Evolutionary conservation across 2,329 filamentous ascomycete species (phyloP), one percentile per base, ranked within the genome.

Genomic region (Malbranchea cinnamomea): DNA sequence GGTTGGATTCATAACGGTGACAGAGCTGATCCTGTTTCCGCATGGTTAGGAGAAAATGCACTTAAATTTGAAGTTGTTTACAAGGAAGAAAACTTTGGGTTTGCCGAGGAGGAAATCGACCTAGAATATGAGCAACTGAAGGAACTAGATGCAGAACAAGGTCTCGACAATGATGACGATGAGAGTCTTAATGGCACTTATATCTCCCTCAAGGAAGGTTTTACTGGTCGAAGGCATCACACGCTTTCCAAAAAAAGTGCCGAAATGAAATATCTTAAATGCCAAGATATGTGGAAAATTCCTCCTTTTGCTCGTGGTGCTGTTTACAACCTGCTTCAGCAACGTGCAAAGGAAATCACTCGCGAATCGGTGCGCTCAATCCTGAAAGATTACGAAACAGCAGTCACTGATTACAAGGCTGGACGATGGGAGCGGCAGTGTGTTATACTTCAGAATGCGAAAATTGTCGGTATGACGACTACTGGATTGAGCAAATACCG

Each of bases 401-500:
- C 60, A 3, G 67, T 67, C 17, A 54, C 56, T 7, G 57, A 71
- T 9, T 52, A 71, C 5, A 71, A 68, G 29, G 62, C 68, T 12
- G 65, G 65, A 10, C 65, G 60, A 15, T 77, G 67, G 62, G 65
- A 74, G 34, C 59, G 62, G 20, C 69, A 82, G 35, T 53, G 65
- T 6, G 54, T 67, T 13, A 61, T 81, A 14, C 54, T 87, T 3
- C 67, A 68, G 19, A 68, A 68, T 29, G 58, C 67, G 4, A 68
- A 63, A 32, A 48, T 78, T 15, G 63, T 78, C 30, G 73, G 73
- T 6, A 65, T 75, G 60, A 92, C 83, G 0, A 84, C 78, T 0
- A 91, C 83, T 0, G 81, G 82, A 1, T 48, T 91, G 6, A 76
- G 74, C 51, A 91, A 91, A 42, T 87, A 89, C 37, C 71, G 81